phyloP scores from a whole-genome alignment of 139 green algal genomes.

The Coelastrella sp. region DNA sequence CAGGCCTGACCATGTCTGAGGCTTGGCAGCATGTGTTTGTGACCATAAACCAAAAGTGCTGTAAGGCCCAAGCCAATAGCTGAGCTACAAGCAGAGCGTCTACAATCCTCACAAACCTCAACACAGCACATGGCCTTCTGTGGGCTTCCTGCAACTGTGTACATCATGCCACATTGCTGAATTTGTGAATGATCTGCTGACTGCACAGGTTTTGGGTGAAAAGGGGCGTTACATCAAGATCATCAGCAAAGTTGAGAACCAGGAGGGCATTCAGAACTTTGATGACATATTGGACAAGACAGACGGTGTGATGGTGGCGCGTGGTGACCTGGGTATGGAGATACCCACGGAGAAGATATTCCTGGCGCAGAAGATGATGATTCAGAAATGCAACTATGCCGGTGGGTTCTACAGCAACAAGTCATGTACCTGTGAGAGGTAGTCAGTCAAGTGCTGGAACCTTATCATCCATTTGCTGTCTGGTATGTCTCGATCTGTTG shows the following conservation, averaged over 20 bases:
- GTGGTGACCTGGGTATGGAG: constrained; percentile 98
- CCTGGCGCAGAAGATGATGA: constrained; percentile 98
- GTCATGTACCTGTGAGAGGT: too few species aligned
- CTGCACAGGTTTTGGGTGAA: constrained; percentile 1
- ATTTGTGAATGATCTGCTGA: too few species aligned
- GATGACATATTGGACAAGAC: constrained; percentile 93
- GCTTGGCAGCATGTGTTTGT: too few species aligned
- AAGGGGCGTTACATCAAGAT: constrained; percentile 85
- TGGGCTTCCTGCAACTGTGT: too few species aligned
- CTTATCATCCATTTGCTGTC: background rate
- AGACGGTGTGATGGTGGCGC: constrained; percentile 88
- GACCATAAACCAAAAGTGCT: too few species aligned
- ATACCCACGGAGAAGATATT: constrained; percentile 99
- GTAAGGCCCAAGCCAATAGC: too few species aligned
- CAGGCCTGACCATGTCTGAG: too few species aligned
- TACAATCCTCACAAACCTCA: background rate
- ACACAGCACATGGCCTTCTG: background rate
- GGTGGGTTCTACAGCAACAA: constrained; percentile 1
- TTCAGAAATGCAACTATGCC: constrained; percentile 94
- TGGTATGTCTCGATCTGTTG: too few species aligned
- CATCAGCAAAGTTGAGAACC: constrained; percentile 98
- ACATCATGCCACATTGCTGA: too few species aligned
- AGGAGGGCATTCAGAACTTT: constrained; percentile 97
- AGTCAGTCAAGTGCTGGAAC: too few species aligned
- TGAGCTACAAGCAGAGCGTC: background rate